A percentile compares a stretch with the other conserved stretches of the same genome.
These are phyloP conservation scores for Scorias spongiosa DNA, from an alignment of 2,329 filamentous ascomycete genomes.

Conservation along the genomic window DNA sequence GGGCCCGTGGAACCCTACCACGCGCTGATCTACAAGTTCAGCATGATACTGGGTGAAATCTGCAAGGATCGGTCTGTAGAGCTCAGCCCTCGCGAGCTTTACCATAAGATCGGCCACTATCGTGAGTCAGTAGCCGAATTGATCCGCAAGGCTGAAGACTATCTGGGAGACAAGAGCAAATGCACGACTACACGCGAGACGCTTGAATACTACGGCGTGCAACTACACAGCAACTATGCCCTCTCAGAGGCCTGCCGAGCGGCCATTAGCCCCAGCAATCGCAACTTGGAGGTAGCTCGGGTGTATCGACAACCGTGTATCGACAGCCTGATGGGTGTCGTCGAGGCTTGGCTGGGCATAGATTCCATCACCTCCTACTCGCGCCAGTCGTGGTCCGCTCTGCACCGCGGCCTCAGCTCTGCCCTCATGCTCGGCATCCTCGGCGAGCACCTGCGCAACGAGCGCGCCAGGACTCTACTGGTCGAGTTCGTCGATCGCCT, in stretches of 20 bases:
- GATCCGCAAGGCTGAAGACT: constrained; percentile 41
- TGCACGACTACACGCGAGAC: constrained; percentile 37
- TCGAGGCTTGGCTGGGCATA: constrained; percentile 46
- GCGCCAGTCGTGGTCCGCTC: constrained; percentile 21
- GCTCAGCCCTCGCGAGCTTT: constrained; percentile 36
- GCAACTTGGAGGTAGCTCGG: constrained; percentile 27
- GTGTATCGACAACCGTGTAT: constrained; percentile 41
- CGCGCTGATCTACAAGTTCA: constrained; percentile 41
- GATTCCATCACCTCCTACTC: constrained; percentile 32
- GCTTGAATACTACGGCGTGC: constrained; percentile 44
- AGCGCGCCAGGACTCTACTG: constrained; percentile 29
- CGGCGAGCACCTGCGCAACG: constrained; percentile 31
- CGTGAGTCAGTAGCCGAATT: constrained; percentile 42
- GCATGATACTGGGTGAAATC: constrained; percentile 44
- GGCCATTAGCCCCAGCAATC: constrained; percentile 38
- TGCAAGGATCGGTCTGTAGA: constrained; percentile 41
- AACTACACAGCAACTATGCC: constrained; percentile 47
- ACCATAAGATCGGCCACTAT: constrained; percentile 38
- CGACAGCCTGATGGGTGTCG: constrained; percentile 37
- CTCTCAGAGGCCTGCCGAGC: constrained; percentile 47
- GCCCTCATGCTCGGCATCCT: constrained; percentile 23
- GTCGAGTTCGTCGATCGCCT: constrained; percentile 32
- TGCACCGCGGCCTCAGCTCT: constrained; percentile 27
- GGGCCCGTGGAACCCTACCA: constrained; percentile 39
- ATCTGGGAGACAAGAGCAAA: constrained; percentile 39